A percentile compares a stretch with the other conserved stretches of the same genome.
These are phyloP conservation scores for Pseudophaeomoniella oleicola DNA, from an alignment of 2,329 filamentous ascomycete genomes.

Conservation along the genomic window DNA sequence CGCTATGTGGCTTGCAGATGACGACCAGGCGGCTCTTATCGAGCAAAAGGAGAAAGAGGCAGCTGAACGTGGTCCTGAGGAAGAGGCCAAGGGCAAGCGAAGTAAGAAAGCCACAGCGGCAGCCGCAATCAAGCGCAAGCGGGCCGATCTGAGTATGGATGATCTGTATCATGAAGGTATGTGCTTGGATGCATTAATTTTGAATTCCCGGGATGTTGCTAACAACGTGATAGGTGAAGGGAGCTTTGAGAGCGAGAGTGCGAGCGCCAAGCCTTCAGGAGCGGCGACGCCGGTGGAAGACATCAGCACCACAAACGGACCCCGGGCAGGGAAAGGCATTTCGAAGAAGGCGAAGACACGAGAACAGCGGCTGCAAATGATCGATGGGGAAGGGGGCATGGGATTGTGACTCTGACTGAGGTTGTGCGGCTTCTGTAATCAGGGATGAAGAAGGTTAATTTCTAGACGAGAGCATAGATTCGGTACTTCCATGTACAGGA, in stretches of 20 bases:
- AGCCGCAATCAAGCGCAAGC: conserved; percentile 40
- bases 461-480: no score
- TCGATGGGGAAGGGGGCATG: conserved; percentile 28
- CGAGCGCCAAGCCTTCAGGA: conserved; percentile 65
- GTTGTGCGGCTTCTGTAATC: no score
- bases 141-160: conserved; percentile 55
- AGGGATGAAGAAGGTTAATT: no score
- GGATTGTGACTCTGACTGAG: conserved; percentile 11
- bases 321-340: conserved; percentile 38
- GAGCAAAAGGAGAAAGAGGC: conserved; percentile 85
- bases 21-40: conserved; percentile 88
- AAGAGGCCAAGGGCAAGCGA: conserved; percentile 33
- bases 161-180: conserved; percentile 99
- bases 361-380: conserved; percentile 32
- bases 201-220: conserved; percentile 3
- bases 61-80: conserved; percentile 50
- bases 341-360: conserved; percentile 48
- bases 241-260: conserved; percentile 64
- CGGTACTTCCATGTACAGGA: no score
- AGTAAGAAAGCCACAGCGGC: conserved; percentile 38
- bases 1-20: conserved; percentile 95
- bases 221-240: conserved; percentile 58
- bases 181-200: conserved; percentile 26
- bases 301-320: conserved; percentile 44
- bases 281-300: conserved; percentile 59